These are phyloP conservation scores for Adansonia gregorii DNA, from an alignment of 441 rosid species.

Conservation along the genomic window DNA sequence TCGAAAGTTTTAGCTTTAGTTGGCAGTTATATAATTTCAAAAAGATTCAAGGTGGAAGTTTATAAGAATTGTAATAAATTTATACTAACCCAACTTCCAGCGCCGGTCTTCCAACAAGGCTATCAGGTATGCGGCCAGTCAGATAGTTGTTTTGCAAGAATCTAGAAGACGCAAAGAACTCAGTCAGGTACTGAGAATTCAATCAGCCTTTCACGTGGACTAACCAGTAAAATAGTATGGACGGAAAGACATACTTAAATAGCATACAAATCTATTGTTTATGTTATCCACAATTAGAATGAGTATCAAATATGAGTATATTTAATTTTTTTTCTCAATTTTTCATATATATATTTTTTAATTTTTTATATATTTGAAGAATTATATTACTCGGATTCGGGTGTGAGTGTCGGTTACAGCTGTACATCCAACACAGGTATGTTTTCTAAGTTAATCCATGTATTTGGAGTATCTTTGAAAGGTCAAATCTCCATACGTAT, in stretches of 20 bases:
- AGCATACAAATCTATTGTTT: not conserved
- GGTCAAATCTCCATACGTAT: too few species aligned
- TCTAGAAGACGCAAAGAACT: constrained; percentile 46
- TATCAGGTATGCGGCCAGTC: constrained; percentile 64
- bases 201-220: constrained; percentile 15
- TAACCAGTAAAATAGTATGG: constrained; percentile 11
- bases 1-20: constrained; percentile 27
- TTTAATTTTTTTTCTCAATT: not conserved
- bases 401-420: too few species aligned
- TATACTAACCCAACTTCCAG: constrained; percentile 57
- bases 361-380: too few species aligned
- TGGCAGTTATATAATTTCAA: constrained; percentile 14
- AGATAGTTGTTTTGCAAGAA: constrained; percentile 82
- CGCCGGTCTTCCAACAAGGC: constrained; percentile 54
- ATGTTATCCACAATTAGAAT: not conserved
- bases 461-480: too few species aligned
- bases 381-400: too few species aligned
- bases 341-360: too few species aligned
- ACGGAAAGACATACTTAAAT: constrained; percentile 5
- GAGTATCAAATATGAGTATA: not conserved
- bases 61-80: not conserved
- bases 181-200: constrained; percentile 31
- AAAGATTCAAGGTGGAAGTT: not conserved
- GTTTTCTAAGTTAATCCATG: too few species aligned
- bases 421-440: too few species aligned